Base-by-base conservation (phyloP, 2,329 filamentous ascomycete genomes). In the Diaporthe nobilis region DNA sequence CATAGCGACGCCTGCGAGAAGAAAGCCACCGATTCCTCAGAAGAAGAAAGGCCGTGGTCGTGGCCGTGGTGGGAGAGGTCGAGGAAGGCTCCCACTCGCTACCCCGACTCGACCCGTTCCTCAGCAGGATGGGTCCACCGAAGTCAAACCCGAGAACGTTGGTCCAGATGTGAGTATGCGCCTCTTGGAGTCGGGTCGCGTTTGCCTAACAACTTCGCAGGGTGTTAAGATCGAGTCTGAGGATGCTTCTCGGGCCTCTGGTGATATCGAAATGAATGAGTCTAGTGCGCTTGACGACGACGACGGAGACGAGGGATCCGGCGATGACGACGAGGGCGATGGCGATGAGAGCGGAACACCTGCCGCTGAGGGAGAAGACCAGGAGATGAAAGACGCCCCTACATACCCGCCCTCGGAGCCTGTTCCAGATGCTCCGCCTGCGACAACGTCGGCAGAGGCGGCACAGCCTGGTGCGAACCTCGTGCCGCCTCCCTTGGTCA, bases 11-110 rank as follows among this genome's bases (percentile, higher is more conserved):
- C 86, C 87, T 2, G 83, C 81, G n/a, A 85, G 87, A 81, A 91
- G 93, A 81, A 91, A 93, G 76, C 93, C 93, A 0, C 93, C 93
- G 39, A 93, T 94, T 1, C 94, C 94, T 0, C 95, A 95, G 83
- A 93, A 94, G 83, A 98, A 96, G 87, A 88, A 90, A 65, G 75
- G 75, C 42, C 76, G 76, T 53, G 88, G 94, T 0, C 92, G 94
- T 49, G 95, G 95, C 10, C 91, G 95, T 77, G 94, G 94, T 22
- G 90, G 92, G 77, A 96, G 93, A 42, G 76, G 75, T 22, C 71
- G 88, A 96, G 94, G 89, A 94, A 95, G 93, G 82, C 82, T 87
- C 79, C 85, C 85, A 22, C 76, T 85, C 17, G 84, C 85, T 2
- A 80, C 82, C 15, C 80, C 51, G 37, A 57, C 78, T 77, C 73